phyloP scores from a whole-genome alignment of 140 eudicot genomes.

The Senecio squalidus region DNA sequence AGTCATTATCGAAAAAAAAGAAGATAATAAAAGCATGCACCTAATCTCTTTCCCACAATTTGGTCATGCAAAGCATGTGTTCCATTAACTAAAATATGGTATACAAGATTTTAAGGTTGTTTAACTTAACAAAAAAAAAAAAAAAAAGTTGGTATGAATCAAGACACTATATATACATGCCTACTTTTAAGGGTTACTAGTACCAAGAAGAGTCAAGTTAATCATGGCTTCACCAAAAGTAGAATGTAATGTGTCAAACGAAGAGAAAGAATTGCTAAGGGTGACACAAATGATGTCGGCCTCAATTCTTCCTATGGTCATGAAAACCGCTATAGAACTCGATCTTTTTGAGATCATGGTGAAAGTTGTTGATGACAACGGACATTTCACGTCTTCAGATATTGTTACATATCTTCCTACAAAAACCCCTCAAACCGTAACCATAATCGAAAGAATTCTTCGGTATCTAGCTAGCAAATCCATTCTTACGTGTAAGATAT shows the following conservation, averaged over 20 bases:
- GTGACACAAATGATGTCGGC: constrained; percentile 13
- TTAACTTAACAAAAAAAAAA: too few species aligned
- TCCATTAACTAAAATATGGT: too few species aligned
- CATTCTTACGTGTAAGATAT: constrained; percentile 15
- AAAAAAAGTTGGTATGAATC: too few species aligned
- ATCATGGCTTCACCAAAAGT: too few species aligned
- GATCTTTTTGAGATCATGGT: constrained; percentile 35
- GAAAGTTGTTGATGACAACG: not conserved
- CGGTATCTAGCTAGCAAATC: constrained; percentile 34
- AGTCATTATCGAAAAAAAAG: too few species aligned
- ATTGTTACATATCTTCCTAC: constrained; percentile 35
- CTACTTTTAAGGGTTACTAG: too few species aligned
- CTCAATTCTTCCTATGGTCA: constrained; percentile 25
- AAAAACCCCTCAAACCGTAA: constrained; percentile 26
- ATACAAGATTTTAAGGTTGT: too few species aligned
- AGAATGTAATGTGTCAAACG: not conserved
- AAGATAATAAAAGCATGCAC: too few species aligned
- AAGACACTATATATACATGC: too few species aligned
- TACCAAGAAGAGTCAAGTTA: too few species aligned
- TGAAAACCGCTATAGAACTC: constrained; percentile 36
- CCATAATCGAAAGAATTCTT: constrained; percentile 38
- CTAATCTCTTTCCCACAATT: too few species aligned
- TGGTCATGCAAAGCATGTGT: too few species aligned
- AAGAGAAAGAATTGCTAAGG: constrained; percentile 12
- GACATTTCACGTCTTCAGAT: constrained; percentile 29